Conservation (phyloP, 1,284 basidiomycete genomes). For the Fomitiporia mediterranea region DNA sequence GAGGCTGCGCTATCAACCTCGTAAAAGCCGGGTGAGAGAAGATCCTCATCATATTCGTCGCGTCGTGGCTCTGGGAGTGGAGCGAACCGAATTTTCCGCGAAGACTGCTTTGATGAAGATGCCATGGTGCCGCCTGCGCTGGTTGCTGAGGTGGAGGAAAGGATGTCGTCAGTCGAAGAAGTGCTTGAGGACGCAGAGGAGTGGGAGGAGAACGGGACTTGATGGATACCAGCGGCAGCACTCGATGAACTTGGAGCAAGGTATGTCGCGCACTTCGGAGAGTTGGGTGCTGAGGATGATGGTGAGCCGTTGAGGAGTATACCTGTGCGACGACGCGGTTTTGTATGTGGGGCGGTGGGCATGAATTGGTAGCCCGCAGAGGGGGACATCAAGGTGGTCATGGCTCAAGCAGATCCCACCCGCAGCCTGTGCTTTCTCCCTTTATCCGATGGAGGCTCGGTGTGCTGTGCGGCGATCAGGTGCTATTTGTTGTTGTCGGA, state of each 20-base stretch:
- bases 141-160: slow-evolving; percentile 15
- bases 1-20: slow-evolving; percentile 20
- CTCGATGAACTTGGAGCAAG: slow-evolving; percentile 6
- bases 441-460: background rate
- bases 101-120: background rate
- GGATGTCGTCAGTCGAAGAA: slow-evolving; percentile 19
- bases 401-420: background rate
- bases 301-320: slow-evolving; percentile 20
- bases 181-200: slow-evolving; percentile 16
- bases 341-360: slow-evolving; percentile 5
- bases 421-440: background rate
- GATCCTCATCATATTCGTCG: slow-evolving; percentile 40
- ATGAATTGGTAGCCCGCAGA: slow-evolving; percentile 9
- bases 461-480: background rate
- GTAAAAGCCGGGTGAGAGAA: slow-evolving; percentile 32
- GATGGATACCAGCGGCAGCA: background rate
- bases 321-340: slow-evolving; percentile 4
- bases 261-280: slow-evolving; percentile 11
- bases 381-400: slow-evolving; percentile 18
- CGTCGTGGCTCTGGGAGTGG: slow-evolving; percentile 72
- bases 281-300: slow-evolving; percentile 15
- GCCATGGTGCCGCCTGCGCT: slow-evolving; percentile 8
- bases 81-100: slow-evolving; percentile 63
- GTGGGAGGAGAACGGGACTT: slow-evolving; percentile 8
- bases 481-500: background rate